Conservation (phyloP, 352 stramenopile genomes). For the Phytophthora rubi region DNA sequence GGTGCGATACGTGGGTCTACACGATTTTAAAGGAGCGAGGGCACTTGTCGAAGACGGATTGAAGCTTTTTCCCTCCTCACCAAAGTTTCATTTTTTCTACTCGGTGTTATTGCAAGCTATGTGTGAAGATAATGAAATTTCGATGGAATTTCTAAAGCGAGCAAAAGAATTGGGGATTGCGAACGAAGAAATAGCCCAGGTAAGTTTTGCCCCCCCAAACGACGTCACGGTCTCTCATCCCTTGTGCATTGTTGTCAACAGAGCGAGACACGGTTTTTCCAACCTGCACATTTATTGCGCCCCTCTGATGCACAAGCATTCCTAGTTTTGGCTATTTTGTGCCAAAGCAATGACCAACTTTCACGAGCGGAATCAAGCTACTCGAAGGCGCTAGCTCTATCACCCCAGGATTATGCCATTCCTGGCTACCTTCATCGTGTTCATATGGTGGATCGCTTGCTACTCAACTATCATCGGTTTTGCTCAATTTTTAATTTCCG, state of each 20-base stretch:
- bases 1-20: slow-evolving; percentile 51
- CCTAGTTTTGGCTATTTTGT: slow-evolving; percentile 66
- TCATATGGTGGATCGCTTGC: slow-evolving; percentile 59
- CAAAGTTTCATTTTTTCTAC: slow-evolving; percentile 51
- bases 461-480: slow-evolving; percentile 80
- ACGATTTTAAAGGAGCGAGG: slow-evolving; percentile 50
- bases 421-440: slow-evolving; percentile 68
- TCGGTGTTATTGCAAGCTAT: slow-evolving; percentile 46
- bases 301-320: slow-evolving; percentile 55
- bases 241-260: slow-evolving; percentile 16
- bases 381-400: slow-evolving; percentile 44
- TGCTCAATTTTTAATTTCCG: slow-evolving; percentile 69
- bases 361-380: slow-evolving; percentile 64
- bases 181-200: slow-evolving; percentile 41
- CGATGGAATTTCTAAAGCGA: slow-evolving; percentile 42
- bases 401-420: slow-evolving; percentile 52
- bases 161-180: slow-evolving; percentile 24
- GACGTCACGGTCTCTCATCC: background rate
- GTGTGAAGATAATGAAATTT: slow-evolving; percentile 51
- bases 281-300: slow-evolving; percentile 59
- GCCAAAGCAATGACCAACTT: slow-evolving; percentile 50
- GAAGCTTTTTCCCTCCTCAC: slow-evolving; percentile 44
- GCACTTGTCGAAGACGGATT: slow-evolving; percentile 47
- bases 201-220: slow-evolving; percentile 20
- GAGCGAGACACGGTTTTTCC: slow-evolving; percentile 55